Conservation (phyloP, 805 yeast species). For the Blastobotrys muscicola region DNA sequence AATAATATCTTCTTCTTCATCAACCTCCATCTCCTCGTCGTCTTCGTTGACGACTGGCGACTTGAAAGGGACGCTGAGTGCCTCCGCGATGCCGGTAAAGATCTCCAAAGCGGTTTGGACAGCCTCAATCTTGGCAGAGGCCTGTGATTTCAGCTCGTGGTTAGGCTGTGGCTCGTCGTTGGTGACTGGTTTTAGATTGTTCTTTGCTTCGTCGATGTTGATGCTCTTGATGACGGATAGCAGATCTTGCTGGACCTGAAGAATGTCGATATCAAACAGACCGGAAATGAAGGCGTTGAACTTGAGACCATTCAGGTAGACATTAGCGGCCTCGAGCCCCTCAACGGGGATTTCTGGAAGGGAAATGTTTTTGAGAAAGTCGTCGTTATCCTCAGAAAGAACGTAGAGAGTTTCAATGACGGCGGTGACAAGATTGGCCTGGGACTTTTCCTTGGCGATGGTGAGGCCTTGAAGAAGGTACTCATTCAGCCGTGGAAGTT, state of each 20-base stretch:
- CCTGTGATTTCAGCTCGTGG: constrained; percentile 3
- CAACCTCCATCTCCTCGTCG: constrained; percentile 12
- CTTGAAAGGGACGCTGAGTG: constrained; percentile 18
- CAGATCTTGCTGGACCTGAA: constrained; percentile 11
- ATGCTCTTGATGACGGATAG: constrained; percentile 7
- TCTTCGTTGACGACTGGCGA: constrained; percentile 9
- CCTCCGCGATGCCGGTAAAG: constrained; percentile 64
- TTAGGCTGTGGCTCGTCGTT: constrained; percentile 12
- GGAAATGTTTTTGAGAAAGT: not conserved
- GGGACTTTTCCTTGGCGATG: not conserved
- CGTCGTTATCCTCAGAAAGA: constrained; percentile 22
- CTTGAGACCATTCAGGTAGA: constrained; percentile 22
- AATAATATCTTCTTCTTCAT: constrained; percentile 13
- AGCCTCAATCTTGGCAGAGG: constrained; percentile 38
- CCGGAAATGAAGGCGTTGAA: constrained; percentile 18
- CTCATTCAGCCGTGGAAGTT: constrained; percentile 16
- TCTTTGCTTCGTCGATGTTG: constrained; percentile 8
- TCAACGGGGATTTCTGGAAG: not conserved
- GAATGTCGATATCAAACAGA: constrained; percentile 5
- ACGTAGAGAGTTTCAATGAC: constrained; percentile 25
- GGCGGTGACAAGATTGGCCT: constrained; percentile 1
- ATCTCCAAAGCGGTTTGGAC: constrained; percentile 68
- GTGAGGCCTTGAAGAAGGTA: constrained; percentile 11
- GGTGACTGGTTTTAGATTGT: constrained; percentile 10
- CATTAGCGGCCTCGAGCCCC: constrained; percentile 11